Base-by-base conservation (phyloP, 2,329 filamentous ascomycete genomes). In the Dothistroma septosporum region DNA sequence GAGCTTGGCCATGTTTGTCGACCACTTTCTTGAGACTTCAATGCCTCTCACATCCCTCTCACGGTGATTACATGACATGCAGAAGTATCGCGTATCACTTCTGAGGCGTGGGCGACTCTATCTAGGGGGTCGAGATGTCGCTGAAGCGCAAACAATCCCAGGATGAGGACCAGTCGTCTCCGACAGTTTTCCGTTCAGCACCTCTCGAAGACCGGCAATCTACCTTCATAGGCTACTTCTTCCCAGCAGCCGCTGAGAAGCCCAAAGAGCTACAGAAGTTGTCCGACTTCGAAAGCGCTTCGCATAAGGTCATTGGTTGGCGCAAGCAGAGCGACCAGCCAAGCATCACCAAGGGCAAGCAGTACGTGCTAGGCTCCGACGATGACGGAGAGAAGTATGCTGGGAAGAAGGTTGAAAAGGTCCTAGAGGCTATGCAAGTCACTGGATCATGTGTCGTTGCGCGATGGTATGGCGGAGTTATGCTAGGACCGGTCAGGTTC, bases 301-400 rank as follows among this genome's bases (percentile, higher is more conserved):
- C 76, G 6, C 82, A 84, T 69, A 78, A 77, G 54, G 81, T 83
- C 52, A 73, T 79, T 50, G 82, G 78, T 55, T 83, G 79, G 79
- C 76, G 82, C 22, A 75, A 72, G 54, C 75, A 76, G 21, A 79
- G 78, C 19, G 75, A 75, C 5, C 80, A 83, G 68, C 76, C 75
- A 57, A 77, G 77, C 8, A 69, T 83, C 19, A 75, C 72, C 11
- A 72, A 74, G 14, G 61, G 69, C 0, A 74, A 73, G 33, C 69
- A 75, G 0, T 80, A 77, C 64, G 75, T 79, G 44, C 70, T 74
- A 0, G 79, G 78, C 12, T 75, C 77, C 54, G 81, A 83, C 58
- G 82, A 84, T 60, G 82, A 84, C 63, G 82, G 82, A 14, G 82
- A 84, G 68, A 78, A 77, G 56, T 79, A 80, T 69, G 82, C 76